phyloP scores from a whole-genome alignment of 2,329 filamentous ascomycete genomes.

The Diaporthe sp. region DNA sequence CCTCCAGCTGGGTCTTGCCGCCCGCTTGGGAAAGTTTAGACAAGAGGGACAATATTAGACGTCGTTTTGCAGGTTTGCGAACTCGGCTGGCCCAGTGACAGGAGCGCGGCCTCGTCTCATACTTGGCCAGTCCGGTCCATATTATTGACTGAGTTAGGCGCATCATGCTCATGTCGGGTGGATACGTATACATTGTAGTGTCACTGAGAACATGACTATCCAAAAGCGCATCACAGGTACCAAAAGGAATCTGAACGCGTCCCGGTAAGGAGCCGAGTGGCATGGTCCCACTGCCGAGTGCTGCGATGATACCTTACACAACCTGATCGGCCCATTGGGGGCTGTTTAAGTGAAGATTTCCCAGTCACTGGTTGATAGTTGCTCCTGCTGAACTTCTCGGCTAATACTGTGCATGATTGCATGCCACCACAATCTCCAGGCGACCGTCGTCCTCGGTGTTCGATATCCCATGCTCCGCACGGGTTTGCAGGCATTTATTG shows the following conservation, averaged over 20 bases:
- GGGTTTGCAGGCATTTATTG: neutral
- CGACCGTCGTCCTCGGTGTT: neutral
- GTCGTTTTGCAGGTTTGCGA: slow-evolving; percentile 32
- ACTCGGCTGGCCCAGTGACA: slow-evolving; percentile 34
- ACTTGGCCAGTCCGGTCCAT: neutral
- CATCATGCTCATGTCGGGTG: neutral
- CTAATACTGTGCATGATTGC: neutral
- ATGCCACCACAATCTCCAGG: neutral
- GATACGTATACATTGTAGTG: neutral
- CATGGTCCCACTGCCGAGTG: neutral
- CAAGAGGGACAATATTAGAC: slow-evolving; percentile 38
- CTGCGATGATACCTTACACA: neutral
- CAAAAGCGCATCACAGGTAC: neutral
- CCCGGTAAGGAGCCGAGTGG: neutral
- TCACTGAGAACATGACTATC: neutral
- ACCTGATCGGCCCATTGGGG: neutral
- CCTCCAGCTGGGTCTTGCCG: slow-evolving; percentile 26
- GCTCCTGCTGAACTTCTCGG: neutral
- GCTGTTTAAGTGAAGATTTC: neutral
- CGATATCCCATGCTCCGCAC: too few relatives aligned
- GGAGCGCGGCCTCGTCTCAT: neutral
- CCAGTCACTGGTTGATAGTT: too few relatives aligned
- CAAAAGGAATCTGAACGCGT: neutral
- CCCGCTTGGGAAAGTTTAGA: slow-evolving; percentile 33
- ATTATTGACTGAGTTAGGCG: neutral